Percentiles rank a stretch among this genome's conserved stretches.
Evolutionary conservation across 148 eudicot species (phyloP).

Genomic region (Spergularia marina): DNA sequence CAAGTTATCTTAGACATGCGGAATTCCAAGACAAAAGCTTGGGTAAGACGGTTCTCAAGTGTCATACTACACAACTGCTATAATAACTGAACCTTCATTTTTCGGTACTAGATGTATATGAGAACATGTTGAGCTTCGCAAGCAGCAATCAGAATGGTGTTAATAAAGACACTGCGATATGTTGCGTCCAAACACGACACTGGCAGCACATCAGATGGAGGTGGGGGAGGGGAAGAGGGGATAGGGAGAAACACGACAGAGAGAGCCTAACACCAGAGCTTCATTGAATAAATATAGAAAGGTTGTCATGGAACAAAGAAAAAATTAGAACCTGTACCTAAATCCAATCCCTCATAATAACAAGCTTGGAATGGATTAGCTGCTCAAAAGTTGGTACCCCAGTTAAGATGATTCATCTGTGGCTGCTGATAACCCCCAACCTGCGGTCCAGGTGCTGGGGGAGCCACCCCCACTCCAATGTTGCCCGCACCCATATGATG

Average conservation of each 20-base stretch:
- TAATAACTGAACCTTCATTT: neutral
- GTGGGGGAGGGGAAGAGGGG: too few species aligned
- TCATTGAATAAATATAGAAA: conserved; percentile 34
- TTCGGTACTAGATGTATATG: neutral
- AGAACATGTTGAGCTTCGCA: neutral
- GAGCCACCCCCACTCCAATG: conserved; percentile 59
- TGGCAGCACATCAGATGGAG: too few species aligned
- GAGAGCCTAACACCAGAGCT: conserved; percentile 24
- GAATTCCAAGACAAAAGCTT: neutral
- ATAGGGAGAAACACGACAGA: too few species aligned
- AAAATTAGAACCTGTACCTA: conserved; percentile 29
- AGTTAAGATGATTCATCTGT: conserved; percentile 70
- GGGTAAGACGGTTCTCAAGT: neutral
- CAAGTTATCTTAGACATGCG: too few species aligned
- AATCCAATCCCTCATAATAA: conserved; percentile 26
- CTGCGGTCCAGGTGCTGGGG: conserved; percentile 60
- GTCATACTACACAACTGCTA: too few species aligned
- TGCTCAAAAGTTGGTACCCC: conserved; percentile 67
- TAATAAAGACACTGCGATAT: too few species aligned
- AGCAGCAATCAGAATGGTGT: too few species aligned
- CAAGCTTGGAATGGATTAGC: conserved; percentile 3
- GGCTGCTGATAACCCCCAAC: conserved; percentile 69
- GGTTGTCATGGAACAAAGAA: conserved; percentile 31
- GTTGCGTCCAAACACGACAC: too few species aligned
- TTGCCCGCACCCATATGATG: conserved; percentile 66